Conservation (phyloP, 2,329 filamentous ascomycete genomes). For the Venturiaceae sp. region DNA sequence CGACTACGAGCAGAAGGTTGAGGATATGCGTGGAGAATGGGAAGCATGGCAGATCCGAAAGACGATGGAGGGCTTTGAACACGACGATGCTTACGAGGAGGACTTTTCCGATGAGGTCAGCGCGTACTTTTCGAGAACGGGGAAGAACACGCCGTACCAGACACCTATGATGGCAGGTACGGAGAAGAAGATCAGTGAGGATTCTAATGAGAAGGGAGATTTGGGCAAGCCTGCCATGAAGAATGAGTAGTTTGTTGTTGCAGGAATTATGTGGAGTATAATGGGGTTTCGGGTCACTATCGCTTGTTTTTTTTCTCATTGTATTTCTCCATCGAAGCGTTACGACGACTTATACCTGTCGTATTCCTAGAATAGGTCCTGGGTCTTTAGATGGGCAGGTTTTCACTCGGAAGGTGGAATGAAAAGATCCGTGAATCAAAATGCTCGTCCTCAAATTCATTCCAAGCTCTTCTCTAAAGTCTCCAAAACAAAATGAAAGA, state of each 20-base stretch:
- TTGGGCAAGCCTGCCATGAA: not conserved
- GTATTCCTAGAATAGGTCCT: too few species aligned
- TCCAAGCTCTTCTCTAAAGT: too few species aligned
- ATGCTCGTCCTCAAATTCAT: too few species aligned
- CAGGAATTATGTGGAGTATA: too few species aligned
- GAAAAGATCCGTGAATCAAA: too few species aligned
- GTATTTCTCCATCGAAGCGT: too few species aligned
- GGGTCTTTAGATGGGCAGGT: too few species aligned
- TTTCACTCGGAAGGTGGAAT: too few species aligned
- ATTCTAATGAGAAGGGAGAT: not conserved
- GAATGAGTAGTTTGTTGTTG: not conserved
- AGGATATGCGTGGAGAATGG: constrained; percentile 60
- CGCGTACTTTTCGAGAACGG: constrained; percentile 5
- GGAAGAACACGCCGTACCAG: not conserved
- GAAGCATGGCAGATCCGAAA: constrained; percentile 46
- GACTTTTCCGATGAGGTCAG: constrained; percentile 6
- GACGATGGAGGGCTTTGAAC: constrained; percentile 32
- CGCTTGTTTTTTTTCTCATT: too few species aligned
- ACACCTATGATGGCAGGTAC: constrained; percentile 5
- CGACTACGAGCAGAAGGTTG: constrained; percentile 76
- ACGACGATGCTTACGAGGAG: constrained; percentile 23
- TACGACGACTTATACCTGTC: too few species aligned
- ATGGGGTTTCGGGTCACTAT: too few species aligned
- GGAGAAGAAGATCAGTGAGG: constrained; percentile 6
- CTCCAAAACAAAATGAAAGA: too few species aligned